Base-by-base conservation (phyloP, 495 filamentous ascomycete genomes). In the Baudoinia panamericana region DNA sequence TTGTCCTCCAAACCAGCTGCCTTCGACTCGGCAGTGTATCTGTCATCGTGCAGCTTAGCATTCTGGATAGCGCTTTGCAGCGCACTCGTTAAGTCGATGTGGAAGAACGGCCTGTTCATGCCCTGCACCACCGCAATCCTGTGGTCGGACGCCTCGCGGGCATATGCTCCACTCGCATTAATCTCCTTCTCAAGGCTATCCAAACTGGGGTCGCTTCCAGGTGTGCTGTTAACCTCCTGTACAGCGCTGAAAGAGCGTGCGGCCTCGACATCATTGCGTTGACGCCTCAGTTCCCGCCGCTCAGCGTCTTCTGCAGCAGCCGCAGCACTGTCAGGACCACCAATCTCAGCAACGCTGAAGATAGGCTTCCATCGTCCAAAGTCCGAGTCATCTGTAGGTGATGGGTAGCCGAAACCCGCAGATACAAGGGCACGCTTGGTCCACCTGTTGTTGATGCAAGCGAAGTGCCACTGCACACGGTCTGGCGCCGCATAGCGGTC, bases 391-490 rank as follows among this genome's bases (percentile, higher is more conserved):
- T 71, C 67, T 1, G 68, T 65, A 9, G 66, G 59, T 7, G 76
- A 72, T 2, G 88, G 85, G 61, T 78, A 93, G 1, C 90, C 90
- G 61, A 97, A 97, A 24, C 92, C 90, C 10, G 83, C 92, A 13
- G 80, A 72, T n/a, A 78, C 79, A 16, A 97, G 78, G 11, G 82
- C 90, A 12, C 90, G 82, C 64, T 96, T 97, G 23, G 90, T 90
- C 90, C 90, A 97, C 43, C 87, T 77, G 67, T 93, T 96, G 66
- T 78, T 88, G 68, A 97, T 82, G 62, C 79, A 79, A 10, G 86
- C 84, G 46, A 97, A 80, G 59, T 97, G 90, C 86, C 90, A 96
- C 54, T 97, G 85, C 5, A 97, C 86, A 5, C 73, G 66, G 9
- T 86, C 79, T 0, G 90, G 90, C 0, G 79, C 61, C 12, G 84